Base-by-base conservation (phyloP, 1,284 basidiomycete species). In the Rhizoctonia solani region DNA sequence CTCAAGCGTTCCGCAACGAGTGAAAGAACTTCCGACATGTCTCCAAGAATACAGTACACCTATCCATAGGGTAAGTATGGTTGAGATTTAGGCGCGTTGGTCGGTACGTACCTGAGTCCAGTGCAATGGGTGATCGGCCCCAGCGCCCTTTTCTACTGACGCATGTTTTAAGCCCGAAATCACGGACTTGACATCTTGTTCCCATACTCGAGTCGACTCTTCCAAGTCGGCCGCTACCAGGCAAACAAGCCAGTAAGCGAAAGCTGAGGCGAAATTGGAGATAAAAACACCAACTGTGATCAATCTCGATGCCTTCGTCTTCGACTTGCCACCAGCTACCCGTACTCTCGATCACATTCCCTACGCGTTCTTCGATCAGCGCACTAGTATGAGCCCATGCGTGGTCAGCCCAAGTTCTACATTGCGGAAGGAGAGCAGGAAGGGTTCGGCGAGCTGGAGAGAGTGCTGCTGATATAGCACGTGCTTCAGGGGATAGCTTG, bases 301-400 rank as follows among this genome's bases (percentile, higher is more conserved):
- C 8, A 27, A 39, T 53, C 41, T 13, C 2, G 27, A 32, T 5
- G 11, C 77, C 77, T 19, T 85, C 80, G 14, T 75, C 78, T 39
- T 81, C 78, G 61, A 90, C 73, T 1, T 79, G 80, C 73, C 88
- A 76, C 72, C 74, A 76, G 39, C 70, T 71, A n/a, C 70, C 70
- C 16, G 70, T 61, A 9, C 63, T 55, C 14, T 73, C 72, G 29
- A 80, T 73, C 21, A 72, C 87, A 19, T 79, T 80, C 42, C 84
- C 86, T 72, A 90, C 82, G 68, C 87, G 87, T 69, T 92, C 87
- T 76, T 98, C 95, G 72, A 93, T 90, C 32, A 93, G 81, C 50
- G 94, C 82, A 73, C 89, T 89, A 67, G 96, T 82, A 72, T 93
- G 88, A 0, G 92, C 93, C 97, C 96, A 99, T 0, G 98, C 81